A percentile compares a stretch with the other conserved stretches of the same genome.
These are phyloP conservation scores for Kodamaea arcana DNA, from an alignment of 1,139 yeast genomes.

Conservation along the genomic window DNA sequence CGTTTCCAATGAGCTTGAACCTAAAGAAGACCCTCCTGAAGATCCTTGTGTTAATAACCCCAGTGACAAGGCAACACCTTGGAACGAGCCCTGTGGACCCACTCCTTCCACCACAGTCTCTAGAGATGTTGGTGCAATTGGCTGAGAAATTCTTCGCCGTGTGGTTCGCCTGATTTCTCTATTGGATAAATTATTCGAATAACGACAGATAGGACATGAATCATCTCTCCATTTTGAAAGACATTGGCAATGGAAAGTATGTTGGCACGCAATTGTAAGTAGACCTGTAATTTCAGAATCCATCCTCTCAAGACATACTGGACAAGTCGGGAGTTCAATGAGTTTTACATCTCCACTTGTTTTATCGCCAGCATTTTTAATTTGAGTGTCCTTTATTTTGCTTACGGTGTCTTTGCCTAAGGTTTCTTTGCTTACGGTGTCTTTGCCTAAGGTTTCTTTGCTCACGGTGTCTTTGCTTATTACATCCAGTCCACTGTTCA, in stretches of 20 bases:
- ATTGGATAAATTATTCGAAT: slow-evolving; percentile 50
- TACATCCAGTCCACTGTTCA: too few species aligned
- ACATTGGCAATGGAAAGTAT: slow-evolving; percentile 89
- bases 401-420: too few species aligned
- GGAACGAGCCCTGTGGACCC: neutral
- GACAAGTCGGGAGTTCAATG: slow-evolving; percentile 84
- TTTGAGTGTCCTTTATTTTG: too few species aligned
- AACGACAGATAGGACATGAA: slow-evolving; percentile 88
- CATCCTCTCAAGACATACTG: slow-evolving; percentile 89
- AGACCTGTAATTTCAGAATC: slow-evolving; percentile 80
- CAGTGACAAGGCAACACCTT: too few species aligned
- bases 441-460: too few species aligned
- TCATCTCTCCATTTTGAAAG: slow-evolving; percentile 88
- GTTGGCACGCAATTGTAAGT: slow-evolving; percentile 87
- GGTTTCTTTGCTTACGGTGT: too few species aligned
- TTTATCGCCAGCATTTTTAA: too few species aligned
- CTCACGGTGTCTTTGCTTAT: too few species aligned
- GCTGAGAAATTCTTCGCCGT: slow-evolving; percentile 25
- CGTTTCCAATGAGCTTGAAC: neutral
- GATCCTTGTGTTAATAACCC: slow-evolving; percentile 1
- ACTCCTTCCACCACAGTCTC: neutral
- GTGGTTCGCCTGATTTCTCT: slow-evolving; percentile 33
- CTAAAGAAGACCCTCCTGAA: neutral
- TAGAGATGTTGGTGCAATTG: slow-evolving; percentile 1
- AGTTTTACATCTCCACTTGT: slow-evolving; percentile 9